Evolutionary conservation across 495 filamentous ascomycete genomes (phyloP).

Genomic region (Mytilinidion resinicola): DNA sequence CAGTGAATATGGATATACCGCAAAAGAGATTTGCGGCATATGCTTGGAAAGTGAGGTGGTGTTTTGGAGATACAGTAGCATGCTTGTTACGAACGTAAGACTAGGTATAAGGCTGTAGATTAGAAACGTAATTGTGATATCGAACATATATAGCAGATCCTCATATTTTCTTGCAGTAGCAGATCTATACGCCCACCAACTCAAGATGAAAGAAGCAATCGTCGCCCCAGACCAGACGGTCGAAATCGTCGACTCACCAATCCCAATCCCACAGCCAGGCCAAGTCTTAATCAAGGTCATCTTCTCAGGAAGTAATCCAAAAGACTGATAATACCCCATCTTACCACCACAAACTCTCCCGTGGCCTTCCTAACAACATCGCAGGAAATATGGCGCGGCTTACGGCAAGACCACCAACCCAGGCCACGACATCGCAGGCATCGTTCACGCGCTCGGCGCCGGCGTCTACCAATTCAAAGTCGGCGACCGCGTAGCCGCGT

Average conservation of each 20-base stretch:
- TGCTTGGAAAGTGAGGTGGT: no score
- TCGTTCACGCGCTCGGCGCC: conserved; percentile 55
- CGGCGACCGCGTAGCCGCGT: conserved; percentile 65
- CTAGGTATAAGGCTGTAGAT: no score
- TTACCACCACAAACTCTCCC: neutral
- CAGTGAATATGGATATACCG: no score
- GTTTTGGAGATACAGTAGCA: no score
- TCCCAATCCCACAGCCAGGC: conserved; percentile 52
- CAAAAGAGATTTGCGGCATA: no score
- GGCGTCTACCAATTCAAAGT: conserved; percentile 55
- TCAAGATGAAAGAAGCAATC: conserved; percentile 59
- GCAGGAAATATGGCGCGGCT: no score
- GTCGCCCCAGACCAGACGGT: conserved; percentile 49
- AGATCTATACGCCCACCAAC: no score
- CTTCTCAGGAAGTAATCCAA: conserved; percentile 66
- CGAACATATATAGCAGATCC: no score
- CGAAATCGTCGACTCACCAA: conserved; percentile 54
- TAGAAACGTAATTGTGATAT: no score
- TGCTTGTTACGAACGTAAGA: no score
- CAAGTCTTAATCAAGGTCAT: conserved; percentile 67
- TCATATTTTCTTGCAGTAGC: no score
- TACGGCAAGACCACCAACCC: conserved; percentile 39
- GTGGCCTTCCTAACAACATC: no score
- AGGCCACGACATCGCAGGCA: conserved; percentile 69
- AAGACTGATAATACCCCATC: conserved; percentile 60